These are phyloP conservation scores for Cryptococcus depauperatus DNA, from an alignment of 1,284 basidiomycete species.

Conservation along the genomic window DNA sequence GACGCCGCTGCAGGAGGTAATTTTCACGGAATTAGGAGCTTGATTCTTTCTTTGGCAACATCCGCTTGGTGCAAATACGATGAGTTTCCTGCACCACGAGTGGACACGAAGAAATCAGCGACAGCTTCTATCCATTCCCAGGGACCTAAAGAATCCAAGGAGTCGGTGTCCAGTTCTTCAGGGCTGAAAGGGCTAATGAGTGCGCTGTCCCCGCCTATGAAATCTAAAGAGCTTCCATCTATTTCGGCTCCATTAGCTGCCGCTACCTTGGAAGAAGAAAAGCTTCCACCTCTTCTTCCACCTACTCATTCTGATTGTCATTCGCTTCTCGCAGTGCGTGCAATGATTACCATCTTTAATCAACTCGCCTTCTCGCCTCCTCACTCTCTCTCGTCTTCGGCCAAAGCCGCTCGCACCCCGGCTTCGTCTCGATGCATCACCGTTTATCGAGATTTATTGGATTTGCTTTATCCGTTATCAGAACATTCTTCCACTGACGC, in stretches of 20 bases:
- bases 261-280: conserved; percentile 8
- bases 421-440: conserved; percentile 45
- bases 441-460: conserved; percentile 47
- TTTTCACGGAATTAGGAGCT: conserved; percentile 38
- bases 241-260: conserved; percentile 3
- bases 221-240: conserved; percentile 19
- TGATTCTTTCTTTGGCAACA: conserved; percentile 39
- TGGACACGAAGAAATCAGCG: background rate
- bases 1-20: conserved; percentile 28
- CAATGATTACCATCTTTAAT: conserved; percentile 48
- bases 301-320: conserved; percentile 33
- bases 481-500: conserved; percentile 19
- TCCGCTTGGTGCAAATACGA: conserved; percentile 29
- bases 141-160: background rate
- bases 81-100: background rate
- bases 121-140: background rate
- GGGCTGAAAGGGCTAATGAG: conserved; percentile 31
- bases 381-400: conserved; percentile 29
- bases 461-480: conserved; percentile 41
- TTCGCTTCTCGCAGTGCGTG: conserved; percentile 40
- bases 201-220: conserved; percentile 26
- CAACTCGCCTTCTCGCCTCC: conserved; percentile 45
- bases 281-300: background rate
- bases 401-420: conserved; percentile 37
- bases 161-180: conserved; percentile 8